These are phyloP conservation scores for Lachnellula subtilissima DNA, from an alignment of 2,329 filamentous ascomycete species.

Conservation along the genomic window DNA sequence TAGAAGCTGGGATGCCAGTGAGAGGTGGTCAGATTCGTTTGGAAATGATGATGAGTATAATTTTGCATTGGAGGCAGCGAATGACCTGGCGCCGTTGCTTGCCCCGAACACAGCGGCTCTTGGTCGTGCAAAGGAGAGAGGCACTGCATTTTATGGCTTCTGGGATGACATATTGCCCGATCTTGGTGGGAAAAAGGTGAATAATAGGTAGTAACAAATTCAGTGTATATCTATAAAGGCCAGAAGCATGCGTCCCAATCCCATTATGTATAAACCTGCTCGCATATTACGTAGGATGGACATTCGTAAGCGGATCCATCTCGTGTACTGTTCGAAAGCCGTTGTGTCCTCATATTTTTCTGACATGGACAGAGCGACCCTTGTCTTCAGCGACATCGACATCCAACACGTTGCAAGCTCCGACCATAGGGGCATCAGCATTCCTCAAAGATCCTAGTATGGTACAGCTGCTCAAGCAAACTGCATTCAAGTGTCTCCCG, in stretches of 20 bases:
- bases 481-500: conserved; percentile 48
- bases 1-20: not conserved
- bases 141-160: conserved; percentile 4
- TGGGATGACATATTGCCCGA: conserved; percentile 4
- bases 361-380: too few species aligned
- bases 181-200: not conserved
- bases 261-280: too few species aligned
- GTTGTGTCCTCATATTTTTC: too few species aligned
- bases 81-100: not conserved
- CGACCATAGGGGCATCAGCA: not conserved
- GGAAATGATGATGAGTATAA: not conserved
- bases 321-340: too few species aligned
- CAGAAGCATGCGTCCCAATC: too few species aligned
- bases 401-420: not conserved
- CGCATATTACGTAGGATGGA: too few species aligned
- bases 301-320: too few species aligned
- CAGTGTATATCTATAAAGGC: too few species aligned
- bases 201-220: not conserved
- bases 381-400: too few species aligned
- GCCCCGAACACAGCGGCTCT: not conserved
- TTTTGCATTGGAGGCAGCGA: not conserved
- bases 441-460: conserved; percentile 26
- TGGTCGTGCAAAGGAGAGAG: not conserved
- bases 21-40: conserved; percentile 7
- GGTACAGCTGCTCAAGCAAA: too few species aligned